These are phyloP conservation scores for Ajuga chamaepitys DNA, from an alignment of 257 asterid species.

Conservation along the genomic window DNA sequence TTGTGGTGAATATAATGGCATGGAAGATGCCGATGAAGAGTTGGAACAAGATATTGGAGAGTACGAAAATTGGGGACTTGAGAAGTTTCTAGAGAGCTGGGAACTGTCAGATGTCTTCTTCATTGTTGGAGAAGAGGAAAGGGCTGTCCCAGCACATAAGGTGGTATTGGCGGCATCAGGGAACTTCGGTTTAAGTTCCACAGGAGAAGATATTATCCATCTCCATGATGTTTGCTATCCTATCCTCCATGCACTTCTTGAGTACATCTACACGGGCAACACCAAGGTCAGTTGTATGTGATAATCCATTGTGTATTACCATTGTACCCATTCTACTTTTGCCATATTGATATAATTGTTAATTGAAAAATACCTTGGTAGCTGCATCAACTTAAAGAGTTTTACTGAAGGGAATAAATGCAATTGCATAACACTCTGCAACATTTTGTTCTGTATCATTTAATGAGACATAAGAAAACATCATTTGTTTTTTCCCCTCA, in stretches of 20 bases:
- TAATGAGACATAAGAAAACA: neutral
- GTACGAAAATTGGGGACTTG: conserved; percentile 73
- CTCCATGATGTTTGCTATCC: conserved; percentile 49
- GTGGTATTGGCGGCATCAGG: conserved; percentile 76
- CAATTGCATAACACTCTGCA: neutral
- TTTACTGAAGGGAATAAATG: neutral
- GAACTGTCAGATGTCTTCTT: conserved; percentile 73
- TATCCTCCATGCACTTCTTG: conserved; percentile 65
- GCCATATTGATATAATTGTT: neutral
- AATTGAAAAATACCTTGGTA: neutral
- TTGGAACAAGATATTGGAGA: conserved; percentile 45
- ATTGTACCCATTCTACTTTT: neutral
- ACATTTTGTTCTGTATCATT: neutral
- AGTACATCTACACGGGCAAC: conserved; percentile 71
- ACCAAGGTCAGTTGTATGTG: conserved; percentile 52
- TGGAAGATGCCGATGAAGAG: conserved; percentile 58
- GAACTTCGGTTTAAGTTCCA: conserved; percentile 37
- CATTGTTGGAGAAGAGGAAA: conserved; percentile 69
- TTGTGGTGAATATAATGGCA: conserved; percentile 38
- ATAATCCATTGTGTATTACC: neutral
- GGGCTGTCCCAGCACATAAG: conserved; percentile 82
- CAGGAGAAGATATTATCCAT: conserved; percentile 43
- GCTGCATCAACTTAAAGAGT: neutral
- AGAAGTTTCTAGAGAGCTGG: conserved; percentile 75
- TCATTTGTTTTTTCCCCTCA: no score